Evolutionary conservation across 495 filamentous ascomycete genomes (phyloP), one percentile per base, ranked within the genome.

Genomic region (Corynascus novoguineensis): DNA sequence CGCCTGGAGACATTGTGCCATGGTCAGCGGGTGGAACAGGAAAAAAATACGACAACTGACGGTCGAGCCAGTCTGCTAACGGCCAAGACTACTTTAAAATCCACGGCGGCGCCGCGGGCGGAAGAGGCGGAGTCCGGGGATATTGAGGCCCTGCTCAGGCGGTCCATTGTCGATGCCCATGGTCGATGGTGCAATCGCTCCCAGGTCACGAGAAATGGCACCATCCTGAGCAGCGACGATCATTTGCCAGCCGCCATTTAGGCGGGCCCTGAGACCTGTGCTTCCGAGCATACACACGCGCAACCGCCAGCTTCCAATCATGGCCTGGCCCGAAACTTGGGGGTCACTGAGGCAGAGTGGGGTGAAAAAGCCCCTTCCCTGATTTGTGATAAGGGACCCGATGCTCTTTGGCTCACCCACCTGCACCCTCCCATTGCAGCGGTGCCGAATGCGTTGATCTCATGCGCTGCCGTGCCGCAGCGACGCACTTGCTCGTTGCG

Each of bases 1-100:
- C 74, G 66, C 71, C 75, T 79, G 74, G 67, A 72, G 74, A 68
- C 74, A 78, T 78, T 54, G 68, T 72, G 67, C 67, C 71, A 73
- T 73, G 65, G 65, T 70, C 62, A 70, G 67, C 65, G 63, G 42
- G 52, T 25, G 45, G 40, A 41, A 50, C 31, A 15, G 35, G 40
- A 25, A 62, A 45, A 14, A 25, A 56, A 29, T 17, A n/a, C n/a
- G n/a, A n/a, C n/a, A n/a, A n/a, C n/a, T n/a, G 7, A 55, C 27
- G 11, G 40, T 7, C 6, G 21, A 21, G 47, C 27, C 64, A 51
- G 60, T 61, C 60, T 55, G 60, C 59, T 61, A 62, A 50, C 17
- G 47, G 48, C 62, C 55, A 45, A 60, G 45, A 51, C 59, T 45
- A 61, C 9, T 5, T 41, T 54, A n/a, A 29, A 45, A n/a, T 46